Conservation (phyloP, 495 filamentous ascomycete species). For the Niebla homalea region DNA sequence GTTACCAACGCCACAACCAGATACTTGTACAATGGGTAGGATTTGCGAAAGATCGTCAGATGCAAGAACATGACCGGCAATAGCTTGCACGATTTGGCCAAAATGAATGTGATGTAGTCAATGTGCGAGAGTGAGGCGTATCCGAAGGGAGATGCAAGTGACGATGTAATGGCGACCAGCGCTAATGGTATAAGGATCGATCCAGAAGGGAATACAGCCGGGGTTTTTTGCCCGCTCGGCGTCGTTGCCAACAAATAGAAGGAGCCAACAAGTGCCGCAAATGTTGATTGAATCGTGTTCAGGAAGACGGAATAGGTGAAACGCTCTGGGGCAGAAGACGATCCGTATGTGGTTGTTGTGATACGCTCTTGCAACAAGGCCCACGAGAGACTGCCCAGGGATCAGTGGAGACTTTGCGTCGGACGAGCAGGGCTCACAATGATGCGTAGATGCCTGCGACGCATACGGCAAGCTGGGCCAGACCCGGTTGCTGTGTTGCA, state of each 20-base stretch:
- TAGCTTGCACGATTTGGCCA: constrained; percentile 95
- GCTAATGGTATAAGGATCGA: constrained; percentile 64
- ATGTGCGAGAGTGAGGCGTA: constrained; percentile 89
- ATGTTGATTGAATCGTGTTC: constrained; percentile 88
- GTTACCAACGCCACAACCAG: constrained; percentile 82
- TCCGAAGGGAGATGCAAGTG: constrained; percentile 85
- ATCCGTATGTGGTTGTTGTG: constrained; percentile 82
- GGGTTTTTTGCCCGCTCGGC: constrained; percentile 38
- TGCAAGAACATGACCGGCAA: constrained; percentile 96
- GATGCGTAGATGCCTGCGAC: constrained; percentile 89
- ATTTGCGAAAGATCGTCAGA: constrained; percentile 77
- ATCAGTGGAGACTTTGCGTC: background rate
- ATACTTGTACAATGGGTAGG: constrained; percentile 95
- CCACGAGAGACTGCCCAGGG: constrained; percentile 66
- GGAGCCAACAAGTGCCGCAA: constrained; percentile 70
- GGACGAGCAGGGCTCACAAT: constrained; percentile 50
- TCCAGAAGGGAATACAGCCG: constrained; percentile 59
- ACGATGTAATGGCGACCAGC: constrained; percentile 74
- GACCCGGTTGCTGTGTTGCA: constrained; percentile 32
- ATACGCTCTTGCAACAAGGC: constrained; percentile 94
- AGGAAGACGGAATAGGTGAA: constrained; percentile 91
- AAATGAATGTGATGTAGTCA: constrained; percentile 97
- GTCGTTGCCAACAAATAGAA: constrained; percentile 64
- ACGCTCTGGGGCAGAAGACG: constrained; percentile 35
- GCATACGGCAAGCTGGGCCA: constrained; percentile 68